Evolutionary conservation across 257 asterid genomes (phyloP), one percentile per base, ranked within the genome.

Genomic region (Henckelia pumila): DNA sequence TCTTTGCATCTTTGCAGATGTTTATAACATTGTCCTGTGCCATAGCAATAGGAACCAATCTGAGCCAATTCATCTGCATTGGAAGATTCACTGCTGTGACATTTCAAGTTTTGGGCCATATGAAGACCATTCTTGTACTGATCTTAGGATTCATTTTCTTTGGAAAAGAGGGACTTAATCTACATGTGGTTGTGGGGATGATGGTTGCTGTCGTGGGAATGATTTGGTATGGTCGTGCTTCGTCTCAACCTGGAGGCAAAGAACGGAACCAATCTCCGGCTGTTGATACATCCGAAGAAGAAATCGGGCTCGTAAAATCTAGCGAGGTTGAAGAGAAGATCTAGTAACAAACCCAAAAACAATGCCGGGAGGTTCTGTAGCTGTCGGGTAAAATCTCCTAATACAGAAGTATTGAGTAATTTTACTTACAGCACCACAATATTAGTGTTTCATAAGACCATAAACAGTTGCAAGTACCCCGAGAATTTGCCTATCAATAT

Each of bases 21-120:
- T 73, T 85, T 35, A 68, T 87, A 68, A 64, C 69, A 35, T 63
- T 87, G 55, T 89, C 94, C 9, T 90, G 95, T 60, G 61, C 67
- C 64, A 88, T 90, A n/a, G 94, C 94, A 2, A 76, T 90, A 20
- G 92, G 92, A 66, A 85, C 91, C 61, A 88, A 90, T 71, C 89
- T 90, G 7, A 88, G 95, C 80, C 97, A 88, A 63, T 90, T 89
- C 82, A 88, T 89, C 77, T 89, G 97, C 91, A 85, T 89, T 1
- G 94, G 94, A 40, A 75, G 95, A 88, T 89, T 90, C 78, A 76
- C 97, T n/a, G 94, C 97, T 7, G 97, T 89, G 47, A 63, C 95
- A 11, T 90, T 87, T 66, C 95, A 88, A 79, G 97, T 90, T 53
- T 80, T 90, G 25, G 97, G 95, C 53, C 95, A 90, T 67, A 86